Base-by-base conservation (phyloP, 257 asterid genomes). In the Nemophila menziesii region DNA sequence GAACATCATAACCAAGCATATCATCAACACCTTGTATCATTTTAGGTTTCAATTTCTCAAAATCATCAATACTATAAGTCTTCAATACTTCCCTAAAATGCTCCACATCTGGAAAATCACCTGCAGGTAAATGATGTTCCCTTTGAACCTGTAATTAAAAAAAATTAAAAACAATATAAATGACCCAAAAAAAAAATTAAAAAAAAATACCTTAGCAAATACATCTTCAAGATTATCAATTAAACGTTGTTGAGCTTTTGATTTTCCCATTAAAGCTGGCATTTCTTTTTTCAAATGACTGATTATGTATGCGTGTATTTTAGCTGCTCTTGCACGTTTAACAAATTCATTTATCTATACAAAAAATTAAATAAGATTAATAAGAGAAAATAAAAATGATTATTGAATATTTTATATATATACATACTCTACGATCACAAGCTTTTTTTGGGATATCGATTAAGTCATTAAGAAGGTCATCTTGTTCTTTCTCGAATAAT, bases 391-490 rank as follows among this genome's bases (percentile, higher is more conserved):
- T 1, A 5, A 10, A 14, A 23, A 43, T 12, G 21, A 17, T 11
- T 2, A 8, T 48, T 12, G 14, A 54, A 45, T 11, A 41, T 19
- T 0, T n/a, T 39, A 18, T 17, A 58, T 27, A 14, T 55, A 23
- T 33, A 56, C 70, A 45, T 66, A 89, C 98, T 84, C 79, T 68
- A 11, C 94, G 94, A 55, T 89, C 98, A 48, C 96, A 84, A 49
- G 96, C 92, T 57, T 84, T 89, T 71, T 85, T 89, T 18, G 98
- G 98, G 51, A 89, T 80, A 50, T 89, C 96, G 49, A 76, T 84
- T 65, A 89, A 63, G 64, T 89, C 98, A 24, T 62, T 65, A 16
- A 89, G 83, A 20, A 89, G 94, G 58, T 89, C 94, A 16, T 85
- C 94, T 68, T 89, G 98, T 58, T 89, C 98, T 65, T 72, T 84